Conservation (phyloP, 345 rosid species). For the Melaleuca quinquenervia region DNA sequence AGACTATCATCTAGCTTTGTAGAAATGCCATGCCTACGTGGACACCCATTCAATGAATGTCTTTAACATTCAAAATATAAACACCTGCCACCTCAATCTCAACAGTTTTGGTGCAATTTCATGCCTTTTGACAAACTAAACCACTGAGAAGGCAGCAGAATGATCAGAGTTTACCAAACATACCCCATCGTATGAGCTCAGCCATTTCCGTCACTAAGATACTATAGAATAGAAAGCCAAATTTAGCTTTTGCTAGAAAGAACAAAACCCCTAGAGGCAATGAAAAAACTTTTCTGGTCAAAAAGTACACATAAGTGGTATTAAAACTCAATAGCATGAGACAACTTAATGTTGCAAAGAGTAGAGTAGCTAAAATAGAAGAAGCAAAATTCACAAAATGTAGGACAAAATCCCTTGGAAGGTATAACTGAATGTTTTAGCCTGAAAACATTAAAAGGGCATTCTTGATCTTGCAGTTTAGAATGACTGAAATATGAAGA, state of each 20-base stretch:
- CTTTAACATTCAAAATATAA: not conserved
- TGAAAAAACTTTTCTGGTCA: not conserved
- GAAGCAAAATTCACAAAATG: not conserved
- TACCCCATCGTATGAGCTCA: not conserved
- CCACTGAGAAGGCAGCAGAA: not conserved
- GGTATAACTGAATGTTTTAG: not conserved
- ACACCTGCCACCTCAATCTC: not conserved
- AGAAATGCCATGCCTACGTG: not conserved
- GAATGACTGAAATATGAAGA: not conserved
- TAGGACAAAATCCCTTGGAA: not conserved
- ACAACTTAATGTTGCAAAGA: not conserved
- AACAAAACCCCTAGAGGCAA: not conserved
- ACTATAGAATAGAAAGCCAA: not conserved
- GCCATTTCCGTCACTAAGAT: not conserved
- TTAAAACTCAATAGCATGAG: not conserved
- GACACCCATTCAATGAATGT: not conserved
- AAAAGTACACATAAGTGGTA: not conserved
- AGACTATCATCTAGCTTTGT: not conserved
- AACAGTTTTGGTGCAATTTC: not conserved
- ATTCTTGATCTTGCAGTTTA: not conserved
- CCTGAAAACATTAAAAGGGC: not conserved
- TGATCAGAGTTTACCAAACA: not conserved
- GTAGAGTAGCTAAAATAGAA: not conserved
- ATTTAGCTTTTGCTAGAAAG: not conserved
- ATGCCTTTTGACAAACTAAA: not conserved